Base-by-base conservation (phyloP, 345 rosid genomes). In the Eucalyptus grandis region DNA sequence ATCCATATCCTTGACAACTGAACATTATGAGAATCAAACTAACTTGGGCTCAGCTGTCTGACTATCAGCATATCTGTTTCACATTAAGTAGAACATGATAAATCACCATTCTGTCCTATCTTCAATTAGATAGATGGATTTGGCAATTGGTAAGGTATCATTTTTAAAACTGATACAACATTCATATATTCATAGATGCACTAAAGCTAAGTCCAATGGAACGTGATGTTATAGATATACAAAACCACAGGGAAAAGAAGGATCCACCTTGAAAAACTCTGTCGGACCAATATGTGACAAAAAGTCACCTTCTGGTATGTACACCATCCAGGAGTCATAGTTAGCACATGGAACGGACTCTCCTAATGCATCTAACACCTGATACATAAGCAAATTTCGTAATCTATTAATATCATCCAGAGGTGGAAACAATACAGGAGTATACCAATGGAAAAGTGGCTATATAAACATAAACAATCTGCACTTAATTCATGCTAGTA, bases 271-370 rank as follows among this genome's bases (percentile, higher is more conserved):
- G 91, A 91, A 97, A 93, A 96, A 96, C 89, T 96, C 98, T 5
- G 99, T 95, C 46, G 99, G 98, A 47, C 99, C 99, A 50, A 98
- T 98, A 86, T 92, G 96, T 9, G 99, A 97, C 91, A 96, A 93
- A 93, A 97, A 96, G 62, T 97, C 98, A 14, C 96, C 99, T 93
- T 97, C 99, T 44, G 99, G 99, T 88, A 98, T 89, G 90, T 95
- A 96, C 46, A 97, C 99, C 99, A 93, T 97, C 99, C 99, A 97
- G 89, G 99, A 97, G 91, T 97, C 99, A 90, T 97, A 97, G 7
- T 91, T 96, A 47, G 77, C 93, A 91, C 98, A 98, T 11, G 98
- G 97, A 94, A 96, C 89, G 15, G 99, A 93, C 93, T 98, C 99
- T 13, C 96, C 99, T 90, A 98, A 90, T 46, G 98, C 98, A 94